Percentiles rank a stretch among this genome's conserved stretches.
Conservation (phyloP, 2,329 filamentous ascomycete genomes). For the Sphaerostilbella broomeana region DNA sequence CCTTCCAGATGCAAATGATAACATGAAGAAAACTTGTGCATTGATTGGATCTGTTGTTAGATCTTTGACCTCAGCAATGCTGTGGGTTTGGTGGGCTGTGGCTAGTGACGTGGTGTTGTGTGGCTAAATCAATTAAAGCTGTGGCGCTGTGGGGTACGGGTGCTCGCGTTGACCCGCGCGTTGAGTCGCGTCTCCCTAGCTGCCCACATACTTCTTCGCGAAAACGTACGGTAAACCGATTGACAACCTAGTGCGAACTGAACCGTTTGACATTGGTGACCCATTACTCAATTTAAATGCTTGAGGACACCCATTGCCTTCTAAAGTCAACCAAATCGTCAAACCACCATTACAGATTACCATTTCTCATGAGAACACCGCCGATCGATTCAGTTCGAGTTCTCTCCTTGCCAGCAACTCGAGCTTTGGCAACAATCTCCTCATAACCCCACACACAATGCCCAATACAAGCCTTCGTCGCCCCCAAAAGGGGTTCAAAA, state of each 20-base stretch:
- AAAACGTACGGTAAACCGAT: slow-evolving; percentile 2
- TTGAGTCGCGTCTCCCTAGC: slow-evolving; percentile 27
- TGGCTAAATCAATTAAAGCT: slow-evolving; percentile 28
- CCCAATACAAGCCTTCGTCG: slow-evolving; percentile 53
- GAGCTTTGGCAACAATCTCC: slow-evolving; percentile 3
- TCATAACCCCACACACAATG: slow-evolving; percentile 42
- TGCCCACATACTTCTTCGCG: slow-evolving; percentile 6
- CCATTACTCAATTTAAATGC: too few relatives aligned
- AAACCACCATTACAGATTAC: slow-evolving; percentile 1
- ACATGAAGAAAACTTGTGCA: slow-evolving; percentile 3
- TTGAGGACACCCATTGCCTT: slow-evolving; percentile 1
- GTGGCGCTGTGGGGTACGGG: slow-evolving; percentile 18
- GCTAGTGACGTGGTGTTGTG: slow-evolving; percentile 7
- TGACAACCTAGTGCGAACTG: neutral
- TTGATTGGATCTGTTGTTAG: neutral
- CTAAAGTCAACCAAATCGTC: neutral
- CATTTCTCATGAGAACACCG: slow-evolving; percentile 16
- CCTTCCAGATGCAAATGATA: slow-evolving; percentile 15
- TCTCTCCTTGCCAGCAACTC: slow-evolving; percentile 7
- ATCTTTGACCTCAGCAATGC: slow-evolving; percentile 1
- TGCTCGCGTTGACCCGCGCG: slow-evolving; percentile 27
- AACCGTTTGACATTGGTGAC: slow-evolving; percentile 3
- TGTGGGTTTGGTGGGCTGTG: slow-evolving; percentile 5
- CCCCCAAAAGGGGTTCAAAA: slow-evolving; percentile 62
- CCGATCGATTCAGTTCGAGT: slow-evolving; percentile 15